phyloP scores from a whole-genome alignment of 805 yeast species.

The Komagataella pseudopastoris region DNA sequence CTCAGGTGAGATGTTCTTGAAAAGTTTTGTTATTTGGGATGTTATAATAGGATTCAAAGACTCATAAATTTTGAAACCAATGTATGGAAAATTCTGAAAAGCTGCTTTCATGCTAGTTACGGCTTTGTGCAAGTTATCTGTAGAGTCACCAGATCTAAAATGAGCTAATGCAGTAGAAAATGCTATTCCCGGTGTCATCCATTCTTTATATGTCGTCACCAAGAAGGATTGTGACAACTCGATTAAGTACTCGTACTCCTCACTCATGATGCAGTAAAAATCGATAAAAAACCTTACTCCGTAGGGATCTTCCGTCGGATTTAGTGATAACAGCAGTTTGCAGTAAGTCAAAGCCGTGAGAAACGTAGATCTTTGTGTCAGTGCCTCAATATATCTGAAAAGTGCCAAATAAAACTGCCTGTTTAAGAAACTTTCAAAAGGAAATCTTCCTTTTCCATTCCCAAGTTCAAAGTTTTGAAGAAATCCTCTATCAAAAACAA shows the following conservation, averaged over 20 bases:
- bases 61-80: constrained; percentile 37
- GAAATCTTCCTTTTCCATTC: constrained; percentile 49
- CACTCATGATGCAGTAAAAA: constrained; percentile 55
- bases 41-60: constrained; percentile 27
- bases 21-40: constrained; percentile 18
- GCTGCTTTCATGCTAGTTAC: constrained; percentile 32
- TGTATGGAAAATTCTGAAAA: constrained; percentile 39
- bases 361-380: constrained; percentile 69
- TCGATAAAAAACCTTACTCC: constrained; percentile 80
- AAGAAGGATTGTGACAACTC: constrained; percentile 45
- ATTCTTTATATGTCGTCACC: constrained; percentile 39
- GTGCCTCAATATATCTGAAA: constrained; percentile 54
- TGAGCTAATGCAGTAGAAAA: constrained; percentile 57
- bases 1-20: neutral
- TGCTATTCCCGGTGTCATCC: constrained; percentile 65
- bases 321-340: constrained; percentile 51
- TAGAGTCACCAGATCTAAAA: constrained; percentile 20
- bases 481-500: constrained; percentile 67
- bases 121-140: constrained; percentile 27
- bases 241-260: constrained; percentile 48
- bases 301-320: constrained; percentile 70
- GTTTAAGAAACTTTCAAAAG: constrained; percentile 63
- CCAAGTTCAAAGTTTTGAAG: constrained; percentile 45
- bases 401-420: constrained; percentile 65
- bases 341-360: constrained; percentile 67